Base-by-base conservation (phyloP, 2,329 filamentous ascomycete genomes). In the Penicillium hordei region DNA sequence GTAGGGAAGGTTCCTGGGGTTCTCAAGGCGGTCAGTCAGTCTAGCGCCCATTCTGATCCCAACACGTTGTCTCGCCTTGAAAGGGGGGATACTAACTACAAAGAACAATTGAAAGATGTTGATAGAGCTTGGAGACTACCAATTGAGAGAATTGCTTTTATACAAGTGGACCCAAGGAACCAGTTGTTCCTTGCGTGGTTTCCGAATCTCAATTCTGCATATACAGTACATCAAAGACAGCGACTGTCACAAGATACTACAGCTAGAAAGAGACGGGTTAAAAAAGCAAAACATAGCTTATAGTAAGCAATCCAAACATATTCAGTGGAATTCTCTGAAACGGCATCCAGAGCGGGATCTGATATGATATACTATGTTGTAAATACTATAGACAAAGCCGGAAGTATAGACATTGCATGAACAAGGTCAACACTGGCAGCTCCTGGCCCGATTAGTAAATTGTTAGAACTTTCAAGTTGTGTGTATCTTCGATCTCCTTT, bases 1-100 rank as follows among this genome's bases (percentile, higher is more conserved):
- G 63, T 65, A 65, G 38, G 58, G 62, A 62, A 55, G 48, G 54
- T 54, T 49, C 44, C 57, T 52, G 57, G 51, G 51, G 27, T 29
- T 40, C 59, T 55, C 49, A 65, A 62, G 65, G 64, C 64, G 65
- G 65, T 67, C 64, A 67, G 60, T 59, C 33, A 15, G 39, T 49
- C 58, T 64, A 65, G 62, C 58, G 64, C 52, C 63, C 65, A 57
- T 52, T 42, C 38, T 13, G n/a, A 7, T 21, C 40, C 29, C 19
- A 48, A 48, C 45, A 48, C 31, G 45, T 23, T 27, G 42, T 38
- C 42, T 54, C 12, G 19, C 25, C 27, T 17, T 33, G 19, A 31
- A 40, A 29, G 27, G 34, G 33, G 6, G 19, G 5, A 17, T 49
- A 4, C 15, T 33, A 25, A 33, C 19, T 44, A 44, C 19, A 44